phyloP scores from a whole-genome alignment of 2,329 filamentous ascomycete genomes.

The Aspergillus oerlinghausenensis region DNA sequence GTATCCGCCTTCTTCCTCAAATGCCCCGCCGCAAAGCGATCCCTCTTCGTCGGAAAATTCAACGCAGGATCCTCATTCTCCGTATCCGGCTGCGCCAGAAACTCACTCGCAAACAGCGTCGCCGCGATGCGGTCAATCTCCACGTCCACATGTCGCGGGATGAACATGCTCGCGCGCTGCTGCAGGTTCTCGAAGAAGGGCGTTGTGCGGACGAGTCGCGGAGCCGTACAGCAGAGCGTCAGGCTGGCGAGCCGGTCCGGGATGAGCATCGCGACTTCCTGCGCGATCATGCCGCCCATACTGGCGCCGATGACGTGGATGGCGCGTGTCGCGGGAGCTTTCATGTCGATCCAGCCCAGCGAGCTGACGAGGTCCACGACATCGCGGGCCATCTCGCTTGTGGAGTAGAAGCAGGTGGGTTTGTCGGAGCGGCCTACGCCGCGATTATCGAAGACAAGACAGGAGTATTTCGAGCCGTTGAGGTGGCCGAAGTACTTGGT shows the following conservation, averaged over 20 bases:
- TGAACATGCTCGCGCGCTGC: constrained; percentile 52
- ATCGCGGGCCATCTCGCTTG: constrained; percentile 79
- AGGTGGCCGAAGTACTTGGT: constrained; percentile 77
- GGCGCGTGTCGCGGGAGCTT: constrained; percentile 39
- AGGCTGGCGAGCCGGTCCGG: constrained; percentile 51
- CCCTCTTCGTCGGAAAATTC: constrained; percentile 68
- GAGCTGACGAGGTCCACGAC: constrained; percentile 64
- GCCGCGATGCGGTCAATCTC: constrained; percentile 61
- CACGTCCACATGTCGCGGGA: constrained; percentile 67
- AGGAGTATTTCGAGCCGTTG: constrained; percentile 62
- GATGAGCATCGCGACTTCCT: constrained; percentile 58
- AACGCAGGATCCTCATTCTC: constrained; percentile 35
- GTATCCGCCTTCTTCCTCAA: constrained; percentile 64
- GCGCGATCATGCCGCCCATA: constrained; percentile 89
- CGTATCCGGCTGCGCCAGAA: constrained; percentile 59
- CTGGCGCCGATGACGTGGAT: constrained; percentile 72
- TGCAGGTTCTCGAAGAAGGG: constrained; percentile 60
- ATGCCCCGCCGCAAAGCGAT: constrained; percentile 78
- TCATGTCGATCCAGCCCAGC: constrained; percentile 59
- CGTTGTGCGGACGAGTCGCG: constrained; percentile 55
- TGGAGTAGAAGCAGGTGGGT: constrained; percentile 72
- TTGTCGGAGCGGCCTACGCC: constrained; percentile 78
- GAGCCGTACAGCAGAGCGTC: constrained; percentile 59
- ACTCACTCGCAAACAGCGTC: constrained; percentile 62
- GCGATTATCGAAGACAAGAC: constrained; percentile 76